Conservation (phyloP, 176 grass and related monocot species). For the Cenchrus purpureus region DNA sequence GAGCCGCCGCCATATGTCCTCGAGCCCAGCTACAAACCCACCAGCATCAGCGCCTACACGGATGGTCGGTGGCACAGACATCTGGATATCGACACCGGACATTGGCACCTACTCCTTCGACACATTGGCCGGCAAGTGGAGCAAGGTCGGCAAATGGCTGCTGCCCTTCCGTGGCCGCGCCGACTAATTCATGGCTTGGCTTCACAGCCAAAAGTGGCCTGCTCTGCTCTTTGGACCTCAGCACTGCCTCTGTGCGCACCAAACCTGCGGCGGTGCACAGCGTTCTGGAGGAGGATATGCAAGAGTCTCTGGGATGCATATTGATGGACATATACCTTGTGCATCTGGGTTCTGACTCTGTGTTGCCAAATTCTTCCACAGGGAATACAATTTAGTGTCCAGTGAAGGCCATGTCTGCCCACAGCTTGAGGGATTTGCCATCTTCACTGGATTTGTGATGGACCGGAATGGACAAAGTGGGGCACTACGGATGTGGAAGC, state of each 20-base stretch:
- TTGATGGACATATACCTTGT: background rate
- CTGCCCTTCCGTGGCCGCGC: too few relatives aligned
- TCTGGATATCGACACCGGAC: background rate
- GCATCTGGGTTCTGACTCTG: background rate
- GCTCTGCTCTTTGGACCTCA: too few relatives aligned
- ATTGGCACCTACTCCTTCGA: background rate
- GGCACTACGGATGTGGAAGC: background rate
- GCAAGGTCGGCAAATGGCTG: too few relatives aligned
- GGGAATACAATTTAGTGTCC: background rate
- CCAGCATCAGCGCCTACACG: background rate
- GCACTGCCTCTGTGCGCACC: too few relatives aligned
- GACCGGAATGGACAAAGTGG: background rate
- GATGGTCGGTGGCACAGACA: background rate
- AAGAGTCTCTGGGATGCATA: background rate
- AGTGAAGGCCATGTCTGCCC: background rate
- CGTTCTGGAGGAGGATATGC: background rate
- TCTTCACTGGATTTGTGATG: slow-evolving; percentile 11
- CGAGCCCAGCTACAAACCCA: background rate
- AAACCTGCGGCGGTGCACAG: background rate
- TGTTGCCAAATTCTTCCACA: background rate
- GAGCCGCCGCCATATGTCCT: background rate
- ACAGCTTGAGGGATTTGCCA: background rate
- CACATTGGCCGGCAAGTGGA: background rate
- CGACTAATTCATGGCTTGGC: too few relatives aligned
- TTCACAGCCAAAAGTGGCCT: too few relatives aligned